phyloP scores from a whole-genome alignment of 768 basidiomycete species.

The Mycena rosella region DNA sequence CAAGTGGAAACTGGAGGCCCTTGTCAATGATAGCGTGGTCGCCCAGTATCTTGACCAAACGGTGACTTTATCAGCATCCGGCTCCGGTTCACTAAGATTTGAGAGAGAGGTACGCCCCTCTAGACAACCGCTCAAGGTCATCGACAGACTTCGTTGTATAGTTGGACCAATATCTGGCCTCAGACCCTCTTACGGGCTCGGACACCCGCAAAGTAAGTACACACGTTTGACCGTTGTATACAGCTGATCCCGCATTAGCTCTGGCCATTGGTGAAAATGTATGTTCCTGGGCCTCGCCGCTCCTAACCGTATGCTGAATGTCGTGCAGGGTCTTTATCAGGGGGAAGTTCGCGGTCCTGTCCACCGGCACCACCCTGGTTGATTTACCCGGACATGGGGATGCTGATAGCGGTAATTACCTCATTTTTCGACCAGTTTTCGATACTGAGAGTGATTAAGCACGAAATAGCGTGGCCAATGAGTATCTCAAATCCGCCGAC shows the following conservation, averaged over 20 bases:
- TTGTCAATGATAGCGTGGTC: conserved; percentile 15
- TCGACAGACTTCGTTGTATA: neutral
- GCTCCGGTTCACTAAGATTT: conserved; percentile 1
- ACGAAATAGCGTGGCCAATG: conserved; percentile 27
- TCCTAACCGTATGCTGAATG: neutral
- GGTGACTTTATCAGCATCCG: neutral
- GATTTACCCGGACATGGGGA: conserved; percentile 36
- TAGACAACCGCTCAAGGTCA: too few relatives aligned
- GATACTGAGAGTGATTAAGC: neutral
- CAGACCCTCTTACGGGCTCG: conserved; percentile 4
- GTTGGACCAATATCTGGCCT: conserved; percentile 34
- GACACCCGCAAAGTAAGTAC: conserved; percentile 23
- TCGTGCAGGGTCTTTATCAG: conserved; percentile 23
- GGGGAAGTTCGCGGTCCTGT: conserved; percentile 33
- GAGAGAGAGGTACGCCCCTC: conserved; percentile 27
- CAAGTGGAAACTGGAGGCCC: conserved; percentile 17
- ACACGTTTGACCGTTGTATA: neutral
- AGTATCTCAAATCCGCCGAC: conserved; percentile 30
- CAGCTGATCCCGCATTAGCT: conserved; percentile 10
- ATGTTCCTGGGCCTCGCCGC: neutral
- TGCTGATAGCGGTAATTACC: conserved; percentile 4
- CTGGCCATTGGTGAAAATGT: conserved; percentile 37
- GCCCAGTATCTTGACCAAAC: conserved; percentile 8
- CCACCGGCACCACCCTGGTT: conserved; percentile 34
- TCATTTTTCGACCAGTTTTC: neutral